Conservation (phyloP, 202 grass and related monocot genomes). For the Hordeum pubiflorum region DNA sequence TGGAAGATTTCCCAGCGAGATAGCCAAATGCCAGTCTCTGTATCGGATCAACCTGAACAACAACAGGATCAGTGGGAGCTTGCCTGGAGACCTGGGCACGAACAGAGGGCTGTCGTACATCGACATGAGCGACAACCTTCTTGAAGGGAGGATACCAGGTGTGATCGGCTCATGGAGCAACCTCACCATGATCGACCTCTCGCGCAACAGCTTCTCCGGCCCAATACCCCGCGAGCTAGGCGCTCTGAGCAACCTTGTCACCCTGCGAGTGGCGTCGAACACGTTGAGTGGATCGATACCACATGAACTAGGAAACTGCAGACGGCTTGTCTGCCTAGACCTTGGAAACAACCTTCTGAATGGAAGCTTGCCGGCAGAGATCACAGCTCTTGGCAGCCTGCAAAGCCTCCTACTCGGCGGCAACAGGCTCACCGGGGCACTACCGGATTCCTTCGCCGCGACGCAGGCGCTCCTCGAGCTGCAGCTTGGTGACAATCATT, state of each 20-base stretch:
- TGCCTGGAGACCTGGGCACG: constrained; percentile 26
- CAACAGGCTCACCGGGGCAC: constrained; percentile 34
- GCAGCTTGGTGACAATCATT: constrained; percentile 47
- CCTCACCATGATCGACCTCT: constrained; percentile 54
- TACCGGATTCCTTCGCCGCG: constrained; percentile 46
- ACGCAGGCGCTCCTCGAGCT: constrained; percentile 42
- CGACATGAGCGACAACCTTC: constrained; percentile 42
- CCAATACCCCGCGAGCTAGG: constrained; percentile 42
- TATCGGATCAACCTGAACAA: constrained; percentile 22
- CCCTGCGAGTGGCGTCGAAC: constrained; percentile 43
- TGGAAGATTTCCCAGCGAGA: constrained; percentile 19
- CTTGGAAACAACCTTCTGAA: constrained; percentile 41
- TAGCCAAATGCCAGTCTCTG: constrained; percentile 29
- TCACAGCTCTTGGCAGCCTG: constrained; percentile 34
- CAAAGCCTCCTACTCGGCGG: constrained; percentile 30
- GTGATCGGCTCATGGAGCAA: constrained; percentile 42
- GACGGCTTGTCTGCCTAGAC: constrained; percentile 29
- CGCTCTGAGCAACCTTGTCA: constrained; percentile 32
- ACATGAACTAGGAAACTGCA: constrained; percentile 31
- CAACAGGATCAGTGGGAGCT: constrained; percentile 30
- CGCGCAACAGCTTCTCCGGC: constrained; percentile 35
- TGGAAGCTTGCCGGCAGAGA: constrained; percentile 41
- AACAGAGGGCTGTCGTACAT: constrained; percentile 43
- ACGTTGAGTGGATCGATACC: constrained; percentile 39
- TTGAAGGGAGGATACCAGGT: constrained; percentile 43